A percentile compares a stretch with the other conserved stretches of the same genome.
phyloP scores from a whole-genome alignment of 768 basidiomycete genomes.

The Suillus variegatus region DNA sequence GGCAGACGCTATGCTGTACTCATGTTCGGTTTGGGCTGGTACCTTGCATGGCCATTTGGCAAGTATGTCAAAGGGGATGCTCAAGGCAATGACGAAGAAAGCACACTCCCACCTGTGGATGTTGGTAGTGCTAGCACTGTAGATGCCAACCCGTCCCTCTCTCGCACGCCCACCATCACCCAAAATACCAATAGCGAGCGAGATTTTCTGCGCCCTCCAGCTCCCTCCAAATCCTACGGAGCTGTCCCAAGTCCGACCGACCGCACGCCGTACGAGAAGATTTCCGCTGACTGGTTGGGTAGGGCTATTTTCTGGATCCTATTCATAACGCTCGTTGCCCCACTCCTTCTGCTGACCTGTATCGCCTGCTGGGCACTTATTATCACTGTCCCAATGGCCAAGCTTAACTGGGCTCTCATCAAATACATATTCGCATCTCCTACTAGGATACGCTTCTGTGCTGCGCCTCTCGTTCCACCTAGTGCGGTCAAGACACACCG shows the following conservation, averaged over 20 bases:
- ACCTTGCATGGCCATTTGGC: constrained; percentile 97
- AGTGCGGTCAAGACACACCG: constrained; percentile 62
- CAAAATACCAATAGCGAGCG: constrained; percentile 48
- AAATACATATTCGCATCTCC: constrained; percentile 79
- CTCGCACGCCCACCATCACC: constrained; percentile 46
- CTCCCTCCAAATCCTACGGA: constrained; percentile 62
- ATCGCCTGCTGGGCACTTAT: constrained; percentile 93
- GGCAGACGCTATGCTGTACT: constrained; percentile 84
- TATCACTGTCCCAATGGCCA: constrained; percentile 97
- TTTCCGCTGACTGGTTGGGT: constrained; percentile 57
- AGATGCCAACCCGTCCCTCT: constrained; percentile 38
- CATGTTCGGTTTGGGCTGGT: constrained; percentile 92
- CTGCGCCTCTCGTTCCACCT: constrained; percentile 63
- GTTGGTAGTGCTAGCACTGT: constrained; percentile 20
- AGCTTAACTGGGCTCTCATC: constrained; percentile 93
- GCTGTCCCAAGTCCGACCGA: constrained; percentile 41
- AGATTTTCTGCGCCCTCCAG: constrained; percentile 39
- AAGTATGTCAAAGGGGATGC: constrained; percentile 93
- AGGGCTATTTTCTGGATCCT: constrained; percentile 80
- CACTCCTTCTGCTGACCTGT: constrained; percentile 86
- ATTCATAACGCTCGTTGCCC: constrained; percentile 79
- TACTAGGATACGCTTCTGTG: constrained; percentile 87
- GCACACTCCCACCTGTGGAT: constrained; percentile 35
- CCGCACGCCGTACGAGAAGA: constrained; percentile 21
- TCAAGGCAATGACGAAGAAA: constrained; percentile 45